Evolutionary conservation across 2,329 filamentous ascomycete genomes (phyloP), one percentile per base, ranked within the genome.

Genomic region (Rosellinia necatrix): DNA sequence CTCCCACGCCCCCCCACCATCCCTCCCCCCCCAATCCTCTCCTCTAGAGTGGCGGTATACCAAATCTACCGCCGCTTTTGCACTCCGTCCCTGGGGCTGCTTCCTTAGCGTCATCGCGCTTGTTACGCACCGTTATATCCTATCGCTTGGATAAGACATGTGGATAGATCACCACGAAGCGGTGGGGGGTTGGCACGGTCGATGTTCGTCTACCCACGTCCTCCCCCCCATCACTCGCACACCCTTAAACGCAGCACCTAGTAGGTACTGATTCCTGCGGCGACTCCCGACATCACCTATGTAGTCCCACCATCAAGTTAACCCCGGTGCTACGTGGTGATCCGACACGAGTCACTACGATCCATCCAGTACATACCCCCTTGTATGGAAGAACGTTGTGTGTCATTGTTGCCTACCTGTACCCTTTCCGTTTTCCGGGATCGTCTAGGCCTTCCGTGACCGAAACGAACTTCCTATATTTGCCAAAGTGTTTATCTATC

Each of bases 71-170:
- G 68, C 67, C 65, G 66, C 66, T 70, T 71, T 71, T 71, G 62
- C 64, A n/a, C n/a, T 37, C 48, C 25, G 37, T 7, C 62, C 57
- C 58, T 59, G 64, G 27, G 10, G 53, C 29, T 19, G 3, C 17
- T n/a, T 62, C 51, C 49, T 56, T 71, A 71, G 73, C 70, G 68
- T 71, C 70, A 71, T 62, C 72, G 71, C 73, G 72, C 70, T 75
- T 74, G 71, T 68, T 74, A 68, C 55, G 52, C 62, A 58, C 56
- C 50, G 27, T 53, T 48, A 54, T 51, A 58, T 49, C 49, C 17
- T 57, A 56, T 55, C 50, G 53, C 52, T 61, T 53, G 56, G 56
- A 54, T 41, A 38, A 41, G 48, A 56, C 46, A 61, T 49, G 49
- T 61, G 61, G 60, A 58, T 66, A 61, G 63, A 59, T 53, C 49